Evolutionary conservation across 2,329 filamentous ascomycete species (phyloP), one percentile per base, ranked within the genome.

Genomic region (Sclerotinia borealis): DNA sequence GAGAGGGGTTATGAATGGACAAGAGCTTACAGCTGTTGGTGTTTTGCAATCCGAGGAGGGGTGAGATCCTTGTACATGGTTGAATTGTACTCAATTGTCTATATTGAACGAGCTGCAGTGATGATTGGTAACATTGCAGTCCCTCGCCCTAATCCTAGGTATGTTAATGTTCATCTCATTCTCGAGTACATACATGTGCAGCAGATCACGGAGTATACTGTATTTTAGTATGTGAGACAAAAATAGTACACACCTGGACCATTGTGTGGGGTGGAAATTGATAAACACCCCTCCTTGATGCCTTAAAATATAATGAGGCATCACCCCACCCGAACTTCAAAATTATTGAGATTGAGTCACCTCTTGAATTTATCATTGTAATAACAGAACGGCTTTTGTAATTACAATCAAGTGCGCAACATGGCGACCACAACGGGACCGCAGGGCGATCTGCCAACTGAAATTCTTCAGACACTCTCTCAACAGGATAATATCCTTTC

Each of bases 381-480:
- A 58, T 31, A 22, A 58, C 60, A 9, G 22, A 27, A n/a, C n/a
- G n/a, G n/a, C 19, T 25, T 58, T 19, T 34, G 3, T 7, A 8
- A 37, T n/a, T 25, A 58, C 43, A 54, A 62, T 15, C 10, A 48
- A 31, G 43, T 29, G 43, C 43, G 4, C 41, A 49, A 29, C n/a
- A 83, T 83, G 81, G 77, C 79, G 67, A 76, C 75, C 76, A 68
- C 73, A 74, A 69, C 76, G 72, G 68, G 67, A 69, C 60, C 71
- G 66, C 79, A 75, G 56, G 70, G 69, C 69, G 87, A 91, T 74
- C 79, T 92, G 72, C 81, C 84, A 65, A 79, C 81, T 63, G 79
- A 85, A 71, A 81, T 93, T 69, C 83, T 93, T 71, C 82, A 86
- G 66, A 83, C 84, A 62, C 80, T 93, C 71, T 82, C 82, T 75